phyloP scores from a whole-genome alignment of 768 basidiomycete genomes.

The Calocera viscosa region DNA sequence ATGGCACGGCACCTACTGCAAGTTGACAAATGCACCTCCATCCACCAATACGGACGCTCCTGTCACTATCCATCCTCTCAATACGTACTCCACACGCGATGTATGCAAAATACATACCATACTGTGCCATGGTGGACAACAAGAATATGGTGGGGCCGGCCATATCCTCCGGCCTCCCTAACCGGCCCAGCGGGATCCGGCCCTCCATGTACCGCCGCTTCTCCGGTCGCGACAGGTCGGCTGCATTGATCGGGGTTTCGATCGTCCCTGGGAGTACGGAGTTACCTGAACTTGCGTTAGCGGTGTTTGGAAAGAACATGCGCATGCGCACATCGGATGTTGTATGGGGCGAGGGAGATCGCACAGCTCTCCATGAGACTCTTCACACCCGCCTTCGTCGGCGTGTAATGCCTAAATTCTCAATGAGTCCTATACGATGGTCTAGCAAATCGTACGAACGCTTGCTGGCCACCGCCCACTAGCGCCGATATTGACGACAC shows the following conservation, averaged over 20 bases:
- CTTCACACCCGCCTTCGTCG: conserved; percentile 66
- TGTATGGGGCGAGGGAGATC: conserved; percentile 61
- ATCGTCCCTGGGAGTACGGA: conserved; percentile 66
- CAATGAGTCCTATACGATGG: neutral
- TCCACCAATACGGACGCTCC: conserved; percentile 55
- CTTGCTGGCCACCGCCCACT: conserved; percentile 62
- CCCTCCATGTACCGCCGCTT: conserved; percentile 54
- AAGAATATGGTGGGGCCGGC: conserved; percentile 66
- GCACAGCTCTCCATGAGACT: conserved; percentile 72
- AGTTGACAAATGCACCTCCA: conserved; percentile 61
- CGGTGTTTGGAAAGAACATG: neutral
- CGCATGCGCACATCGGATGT: conserved; percentile 51
- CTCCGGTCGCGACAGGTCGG: conserved; percentile 46
- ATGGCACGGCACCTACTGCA: conserved; percentile 34
- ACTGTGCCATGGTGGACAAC: conserved; percentile 56
- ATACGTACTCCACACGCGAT: conserved; percentile 11
- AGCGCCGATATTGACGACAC: conserved; percentile 70
- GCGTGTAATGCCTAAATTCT: conserved; percentile 50
- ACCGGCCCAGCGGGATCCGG: conserved; percentile 51
- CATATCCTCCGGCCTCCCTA: conserved; percentile 60
- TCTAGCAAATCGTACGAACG: conserved; percentile 27
- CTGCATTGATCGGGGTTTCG: conserved; percentile 64
- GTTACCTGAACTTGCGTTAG: conserved; percentile 28
- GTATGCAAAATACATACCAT: conserved; percentile 26
- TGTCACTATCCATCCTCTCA: conserved; percentile 31